Conservation (phyloP, 257 asterid species). For the Solanum corneliomulleri region DNA sequence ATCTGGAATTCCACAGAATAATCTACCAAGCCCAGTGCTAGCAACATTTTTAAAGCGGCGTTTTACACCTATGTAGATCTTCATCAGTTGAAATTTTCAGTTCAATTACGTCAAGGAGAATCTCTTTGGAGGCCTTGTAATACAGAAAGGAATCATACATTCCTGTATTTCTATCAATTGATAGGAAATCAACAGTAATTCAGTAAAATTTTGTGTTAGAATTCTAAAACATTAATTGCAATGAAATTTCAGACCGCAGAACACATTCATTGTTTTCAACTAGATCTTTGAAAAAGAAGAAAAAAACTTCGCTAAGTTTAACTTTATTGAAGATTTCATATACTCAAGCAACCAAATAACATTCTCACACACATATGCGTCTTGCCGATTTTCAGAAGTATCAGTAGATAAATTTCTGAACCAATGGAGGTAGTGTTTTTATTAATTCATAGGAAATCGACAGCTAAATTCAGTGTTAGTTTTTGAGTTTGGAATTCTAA, state of each 20-base stretch:
- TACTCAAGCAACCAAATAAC: neutral
- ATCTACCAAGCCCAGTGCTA: neutral
- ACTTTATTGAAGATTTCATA: neutral
- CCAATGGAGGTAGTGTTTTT: slow-evolving; percentile 22
- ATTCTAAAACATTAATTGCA: neutral
- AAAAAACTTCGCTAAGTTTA: neutral
- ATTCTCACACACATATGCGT: neutral
- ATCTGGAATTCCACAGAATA: neutral
- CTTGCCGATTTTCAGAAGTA: slow-evolving; percentile 38
- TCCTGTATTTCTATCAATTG: neutral
- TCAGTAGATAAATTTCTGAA: slow-evolving; percentile 59
- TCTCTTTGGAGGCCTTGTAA: neutral
- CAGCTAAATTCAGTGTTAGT: neutral
- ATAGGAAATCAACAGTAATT: neutral
- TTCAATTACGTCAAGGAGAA: neutral
- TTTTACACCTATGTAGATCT: neutral
- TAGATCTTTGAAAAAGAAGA: neutral
- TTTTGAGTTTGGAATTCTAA: neutral
- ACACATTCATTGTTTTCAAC: neutral
- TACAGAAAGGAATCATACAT: neutral
- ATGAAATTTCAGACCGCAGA: neutral
- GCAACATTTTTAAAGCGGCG: neutral
- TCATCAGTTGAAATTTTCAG: neutral
- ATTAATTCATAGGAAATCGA: neutral
- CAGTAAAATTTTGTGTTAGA: neutral